A percentile compares a stretch with the other conserved stretches of the same genome.
phyloP scores from a whole-genome alignment of 1,284 basidiomycete species.

The Trichosporon sp. region DNA sequence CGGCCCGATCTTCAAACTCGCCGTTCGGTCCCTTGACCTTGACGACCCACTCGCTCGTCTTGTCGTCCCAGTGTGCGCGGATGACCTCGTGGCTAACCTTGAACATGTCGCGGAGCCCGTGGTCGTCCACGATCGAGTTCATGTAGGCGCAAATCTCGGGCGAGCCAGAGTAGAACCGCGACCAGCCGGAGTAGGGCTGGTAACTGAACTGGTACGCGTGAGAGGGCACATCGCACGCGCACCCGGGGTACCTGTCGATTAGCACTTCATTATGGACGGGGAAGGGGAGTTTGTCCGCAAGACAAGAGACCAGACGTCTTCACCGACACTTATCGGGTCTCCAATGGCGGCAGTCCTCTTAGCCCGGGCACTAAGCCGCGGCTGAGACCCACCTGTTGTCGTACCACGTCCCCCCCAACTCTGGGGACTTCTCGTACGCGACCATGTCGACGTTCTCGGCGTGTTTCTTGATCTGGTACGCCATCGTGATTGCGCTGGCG shows the following conservation, averaged over 20 bases:
- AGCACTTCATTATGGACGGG: background rate
- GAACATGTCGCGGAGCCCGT: slow-evolving; percentile 39
- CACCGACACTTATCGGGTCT: background rate
- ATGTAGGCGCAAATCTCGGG: slow-evolving; percentile 45
- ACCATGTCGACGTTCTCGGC: slow-evolving; percentile 25
- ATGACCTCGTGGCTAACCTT: slow-evolving; percentile 41
- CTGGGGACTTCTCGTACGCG: slow-evolving; percentile 25
- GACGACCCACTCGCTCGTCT: slow-evolving; percentile 39
- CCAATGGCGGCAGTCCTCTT: background rate
- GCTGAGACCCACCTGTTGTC: slow-evolving; percentile 23
- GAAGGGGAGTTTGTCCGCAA: background rate
- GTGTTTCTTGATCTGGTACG: slow-evolving; percentile 27
- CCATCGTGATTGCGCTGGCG: slow-evolving; percentile 28
- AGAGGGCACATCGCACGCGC: slow-evolving; percentile 44
- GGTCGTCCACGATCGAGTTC: slow-evolving; percentile 36
- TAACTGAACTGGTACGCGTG: slow-evolving; percentile 42
- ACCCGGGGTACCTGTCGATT: slow-evolving; percentile 30
- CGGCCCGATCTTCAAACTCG: slow-evolving; percentile 35
- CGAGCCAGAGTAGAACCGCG: slow-evolving; percentile 39
- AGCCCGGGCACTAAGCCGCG: background rate
- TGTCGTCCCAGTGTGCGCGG: slow-evolving; percentile 39
- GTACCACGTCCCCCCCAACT: slow-evolving; percentile 30
- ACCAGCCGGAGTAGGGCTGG: slow-evolving; percentile 36
- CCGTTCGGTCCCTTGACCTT: slow-evolving; percentile 26
- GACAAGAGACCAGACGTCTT: background rate